Percentiles rank a stretch among this genome's conserved stretches.
These are phyloP conservation scores for Gossypium trilobum DNA, from an alignment of 441 rosid species.

Conservation along the genomic window DNA sequence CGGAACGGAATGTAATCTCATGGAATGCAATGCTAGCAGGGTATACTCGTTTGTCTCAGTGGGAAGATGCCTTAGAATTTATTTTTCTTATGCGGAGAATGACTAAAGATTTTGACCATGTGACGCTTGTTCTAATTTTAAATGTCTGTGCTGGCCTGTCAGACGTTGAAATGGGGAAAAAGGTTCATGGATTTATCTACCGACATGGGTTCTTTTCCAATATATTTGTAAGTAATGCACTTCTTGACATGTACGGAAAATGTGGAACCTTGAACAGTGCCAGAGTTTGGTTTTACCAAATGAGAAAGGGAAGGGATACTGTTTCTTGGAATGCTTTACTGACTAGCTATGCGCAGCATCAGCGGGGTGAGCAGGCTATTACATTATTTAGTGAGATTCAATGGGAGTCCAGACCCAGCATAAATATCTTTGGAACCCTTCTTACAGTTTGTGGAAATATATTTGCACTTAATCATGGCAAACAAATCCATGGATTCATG, in stretches of 20 bases:
- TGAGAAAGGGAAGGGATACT: constrained; percentile 48
- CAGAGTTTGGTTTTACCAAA: constrained; percentile 48
- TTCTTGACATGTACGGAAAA: constrained; percentile 73
- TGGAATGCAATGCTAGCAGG: constrained; percentile 82
- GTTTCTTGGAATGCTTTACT: constrained; percentile 75
- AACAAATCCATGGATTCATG: constrained; percentile 67
- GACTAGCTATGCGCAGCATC: constrained; percentile 48
- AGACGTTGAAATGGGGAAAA: constrained; percentile 62
- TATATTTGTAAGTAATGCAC: constrained; percentile 49
- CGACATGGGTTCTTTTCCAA: constrained; percentile 39
- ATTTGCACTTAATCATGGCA: constrained; percentile 43
- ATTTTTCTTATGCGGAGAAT: constrained; percentile 36
- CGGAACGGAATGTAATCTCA: constrained; percentile 55
- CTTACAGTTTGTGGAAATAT: constrained; percentile 66
- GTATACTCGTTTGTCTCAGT: constrained; percentile 39
- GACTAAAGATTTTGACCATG: constrained; percentile 43
- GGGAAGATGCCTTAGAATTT: constrained; percentile 62
- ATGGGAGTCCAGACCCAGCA: constrained; percentile 54
- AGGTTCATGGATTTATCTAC: constrained; percentile 62
- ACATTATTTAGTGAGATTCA: constrained; percentile 51
- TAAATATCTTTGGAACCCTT: constrained; percentile 53
- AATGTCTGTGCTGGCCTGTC: constrained; percentile 56
- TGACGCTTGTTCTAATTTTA: constrained; percentile 48
- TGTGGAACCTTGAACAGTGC: constrained; percentile 54
- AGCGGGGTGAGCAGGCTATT: constrained; percentile 53